These are phyloP conservation scores for Cardamine chenopodiifolia DNA, from an alignment of 345 rosid genomes.

Conservation along the genomic window DNA sequence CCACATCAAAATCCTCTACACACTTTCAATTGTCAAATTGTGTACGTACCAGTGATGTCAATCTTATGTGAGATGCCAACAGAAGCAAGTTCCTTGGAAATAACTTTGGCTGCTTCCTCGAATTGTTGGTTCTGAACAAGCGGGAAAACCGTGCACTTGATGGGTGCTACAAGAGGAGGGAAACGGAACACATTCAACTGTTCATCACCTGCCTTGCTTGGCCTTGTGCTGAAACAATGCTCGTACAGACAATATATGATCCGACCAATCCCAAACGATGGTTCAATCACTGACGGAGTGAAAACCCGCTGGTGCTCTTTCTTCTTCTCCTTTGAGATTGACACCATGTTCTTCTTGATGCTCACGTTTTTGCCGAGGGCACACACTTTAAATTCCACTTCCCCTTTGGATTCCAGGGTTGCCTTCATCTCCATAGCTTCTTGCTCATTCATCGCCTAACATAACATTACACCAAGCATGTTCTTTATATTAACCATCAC, in stretches of 20 bases:
- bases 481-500: not conserved
- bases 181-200: slow-evolving; percentile 83
- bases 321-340: slow-evolving; percentile 89
- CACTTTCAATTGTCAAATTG: not conserved
- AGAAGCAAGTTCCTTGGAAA: slow-evolving; percentile 70
- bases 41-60: slow-evolving; percentile 79
- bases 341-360: slow-evolving; percentile 78
- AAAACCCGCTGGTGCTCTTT: slow-evolving; percentile 88
- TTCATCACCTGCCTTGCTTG: slow-evolving; percentile 91
- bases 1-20: not conserved
- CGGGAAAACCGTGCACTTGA: slow-evolving; percentile 94
- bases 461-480: slow-evolving; percentile 1
- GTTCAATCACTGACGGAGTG: slow-evolving; percentile 93
- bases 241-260: slow-evolving; percentile 89
- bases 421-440: slow-evolving; percentile 93
- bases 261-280: slow-evolving; percentile 94
- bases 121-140: slow-evolving; percentile 80
- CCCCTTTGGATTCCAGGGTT: slow-evolving; percentile 76
- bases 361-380: slow-evolving; percentile 62
- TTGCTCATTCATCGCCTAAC: slow-evolving; percentile 80
- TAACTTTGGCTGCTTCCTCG: slow-evolving; percentile 76
- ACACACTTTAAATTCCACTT: slow-evolving; percentile 77
- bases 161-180: slow-evolving; percentile 90
- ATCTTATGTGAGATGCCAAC: slow-evolving; percentile 87
- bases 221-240: slow-evolving; percentile 84